These are phyloP conservation scores for Verticillium dahliae DNA, from an alignment of 2,329 filamentous ascomycete genomes.

Conservation along the genomic window DNA sequence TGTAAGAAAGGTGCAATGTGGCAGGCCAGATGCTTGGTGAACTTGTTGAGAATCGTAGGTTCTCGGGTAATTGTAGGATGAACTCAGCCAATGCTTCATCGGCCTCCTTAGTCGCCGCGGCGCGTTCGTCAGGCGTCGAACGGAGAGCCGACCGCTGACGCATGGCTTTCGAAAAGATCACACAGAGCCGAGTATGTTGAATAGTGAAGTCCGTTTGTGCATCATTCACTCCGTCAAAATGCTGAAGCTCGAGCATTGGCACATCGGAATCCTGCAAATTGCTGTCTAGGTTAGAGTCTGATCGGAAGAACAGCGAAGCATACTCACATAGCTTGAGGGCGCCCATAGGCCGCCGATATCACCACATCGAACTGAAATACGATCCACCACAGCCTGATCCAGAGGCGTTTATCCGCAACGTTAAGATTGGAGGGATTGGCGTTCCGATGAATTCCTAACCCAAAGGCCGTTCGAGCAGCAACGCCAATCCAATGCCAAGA, in stretches of 20 bases:
- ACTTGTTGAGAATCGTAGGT: conserved; percentile 16
- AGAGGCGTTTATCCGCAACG: conserved; percentile 24
- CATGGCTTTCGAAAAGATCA: conserved; percentile 37
- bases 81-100: conserved; percentile 23
- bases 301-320: background rate
- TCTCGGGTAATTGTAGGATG: conserved; percentile 18
- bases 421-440: conserved; percentile 20
- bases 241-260: conserved; percentile 30
- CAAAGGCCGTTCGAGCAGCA: conserved; percentile 43
- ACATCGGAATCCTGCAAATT: conserved; percentile 46
- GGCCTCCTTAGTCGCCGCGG: conserved; percentile 19
- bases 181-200: conserved; percentile 41
- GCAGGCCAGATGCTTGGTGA: conserved; percentile 19
- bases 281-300: conserved; percentile 9
- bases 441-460: conserved; percentile 44
- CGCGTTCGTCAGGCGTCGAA: conserved; percentile 13
- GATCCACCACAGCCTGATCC: conserved; percentile 32
- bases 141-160: conserved; percentile 12
- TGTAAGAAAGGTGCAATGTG: conserved; percentile 26
- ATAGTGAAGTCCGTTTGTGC: conserved; percentile 37
- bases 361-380: conserved; percentile 31
- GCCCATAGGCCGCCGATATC: conserved; percentile 34
- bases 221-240: conserved; percentile 34
- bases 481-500: conserved; percentile 46
- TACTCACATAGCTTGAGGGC: conserved; percentile 40